These are phyloP conservation scores for Acanthamoeba castellanii DNA, from an alignment of 208 protist species.

Conservation along the genomic window DNA sequence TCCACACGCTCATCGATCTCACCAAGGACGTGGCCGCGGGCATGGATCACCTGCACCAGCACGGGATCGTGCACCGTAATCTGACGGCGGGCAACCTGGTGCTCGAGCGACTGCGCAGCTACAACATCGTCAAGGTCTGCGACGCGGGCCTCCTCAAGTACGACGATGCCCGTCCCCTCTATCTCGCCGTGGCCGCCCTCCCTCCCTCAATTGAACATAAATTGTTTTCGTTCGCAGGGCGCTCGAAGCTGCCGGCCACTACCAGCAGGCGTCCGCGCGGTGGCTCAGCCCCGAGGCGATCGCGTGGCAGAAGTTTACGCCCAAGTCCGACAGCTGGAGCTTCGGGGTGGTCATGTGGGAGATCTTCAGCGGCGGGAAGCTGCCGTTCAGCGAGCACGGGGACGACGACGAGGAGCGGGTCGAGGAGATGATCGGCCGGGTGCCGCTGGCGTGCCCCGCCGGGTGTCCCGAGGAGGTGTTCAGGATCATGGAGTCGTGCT, in stretches of 20 bases:
- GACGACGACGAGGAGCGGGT: background rate
- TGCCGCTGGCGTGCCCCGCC: background rate
- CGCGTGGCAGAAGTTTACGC: background rate
- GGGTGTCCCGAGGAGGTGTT: slow-evolving; percentile 3
- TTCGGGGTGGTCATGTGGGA: slow-evolving; percentile 30
- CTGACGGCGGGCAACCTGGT: slow-evolving; percentile 7
- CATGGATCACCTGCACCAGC: slow-evolving; percentile 19
- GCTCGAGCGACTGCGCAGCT: background rate
- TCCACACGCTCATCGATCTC: background rate
- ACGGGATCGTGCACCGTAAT: slow-evolving; percentile 7
- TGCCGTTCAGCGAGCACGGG: background rate
- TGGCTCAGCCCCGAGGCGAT: slow-evolving; percentile 16
- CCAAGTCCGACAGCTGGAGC: background rate
- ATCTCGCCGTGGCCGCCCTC: background rate
- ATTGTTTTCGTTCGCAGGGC: background rate
- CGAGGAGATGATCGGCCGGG: background rate
- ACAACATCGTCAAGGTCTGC: slow-evolving; percentile 32
- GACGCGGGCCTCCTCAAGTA: background rate
- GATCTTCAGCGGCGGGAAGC: slow-evolving; percentile 15
- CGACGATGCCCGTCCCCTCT: background rate
- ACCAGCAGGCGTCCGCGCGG: background rate
- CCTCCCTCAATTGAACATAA: background rate
- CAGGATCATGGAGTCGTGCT: slow-evolving; percentile 14
- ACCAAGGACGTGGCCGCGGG: slow-evolving; percentile 10
- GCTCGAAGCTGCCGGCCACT: background rate